Base-by-base conservation (phyloP, 2,329 filamentous ascomycete genomes). In the Ceratocystis cubensis region DNA sequence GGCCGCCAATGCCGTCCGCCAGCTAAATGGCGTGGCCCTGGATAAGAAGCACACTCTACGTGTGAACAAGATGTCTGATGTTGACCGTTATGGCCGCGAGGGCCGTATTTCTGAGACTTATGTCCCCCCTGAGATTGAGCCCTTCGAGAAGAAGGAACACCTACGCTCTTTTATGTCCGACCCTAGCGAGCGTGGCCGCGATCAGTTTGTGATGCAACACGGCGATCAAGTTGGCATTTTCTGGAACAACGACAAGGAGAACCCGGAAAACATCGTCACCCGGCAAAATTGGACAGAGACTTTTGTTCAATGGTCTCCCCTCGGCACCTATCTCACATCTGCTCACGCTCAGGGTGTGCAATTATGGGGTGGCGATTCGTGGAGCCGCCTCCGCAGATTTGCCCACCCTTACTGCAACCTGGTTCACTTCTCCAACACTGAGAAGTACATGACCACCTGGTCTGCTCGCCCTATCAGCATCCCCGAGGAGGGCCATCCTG, bases 31-130 rank as follows among this genome's bases (percentile, higher is more conserved):
- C 73, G 86, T 88, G 5, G 84, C 93, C 57, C 88, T 99, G 73
- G 94, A 99, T 80, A 97, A 95, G 84, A 96, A 88, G 80, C 92
- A 99, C 82, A 96, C 85, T 64, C 85, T 99, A 72, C 84, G 88
- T 70, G 92, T 99, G 72, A 99, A 99, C 85, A 99, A 99, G 79
- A 83, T 99, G 73, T 96, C 92, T 73, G 94, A 99, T 75, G 92
- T 99, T 73, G 94, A 99, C 76, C 88, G 94, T 71, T 99, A 90
- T 76, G 94, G 94, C 70, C 86, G 91, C 70, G 94, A 97, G 79
- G 94, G 94, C 71, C 87, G 91, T 71, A 84, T 99, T 72, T 89
- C 96, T 71, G 94, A 99, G 73, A 87, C 92, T 71, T 99, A 96
- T 78, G 83, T 84, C 68, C 80, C 88, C 63, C 94, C 94, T 65